Percentiles rank a stretch among this genome's conserved stretches.
Evolutionary conservation across 2,329 filamentous ascomycete species (phyloP).

Genomic region (Trichophyton benhamiae): DNA sequence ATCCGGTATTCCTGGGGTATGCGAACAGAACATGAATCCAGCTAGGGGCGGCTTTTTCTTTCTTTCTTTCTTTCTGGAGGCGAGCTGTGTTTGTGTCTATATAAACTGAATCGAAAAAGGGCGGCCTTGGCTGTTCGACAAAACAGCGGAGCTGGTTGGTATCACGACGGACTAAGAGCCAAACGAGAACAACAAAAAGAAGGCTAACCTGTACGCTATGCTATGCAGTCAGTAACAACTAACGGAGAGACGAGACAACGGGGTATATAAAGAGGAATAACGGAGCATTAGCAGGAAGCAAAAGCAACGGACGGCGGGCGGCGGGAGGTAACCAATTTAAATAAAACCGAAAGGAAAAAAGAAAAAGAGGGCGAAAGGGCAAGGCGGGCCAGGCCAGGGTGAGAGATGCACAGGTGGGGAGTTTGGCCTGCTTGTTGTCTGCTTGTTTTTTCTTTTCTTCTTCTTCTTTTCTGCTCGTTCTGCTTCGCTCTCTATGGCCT

Average conservation of each 20-base stretch:
- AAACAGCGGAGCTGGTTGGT: neutral
- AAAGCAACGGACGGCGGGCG: neutral
- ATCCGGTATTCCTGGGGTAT: neutral
- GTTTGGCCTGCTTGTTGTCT: neutral
- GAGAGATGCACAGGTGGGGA: slow-evolving; percentile 5
- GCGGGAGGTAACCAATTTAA: slow-evolving; percentile 3
- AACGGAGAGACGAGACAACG: neutral
- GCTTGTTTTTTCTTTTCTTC: neutral
- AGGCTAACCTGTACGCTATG: neutral
- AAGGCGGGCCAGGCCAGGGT: slow-evolving; percentile 1
- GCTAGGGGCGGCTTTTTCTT: neutral
- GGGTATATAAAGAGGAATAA: neutral
- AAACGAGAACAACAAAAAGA: neutral
- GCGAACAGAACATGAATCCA: neutral
- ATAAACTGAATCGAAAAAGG: neutral
- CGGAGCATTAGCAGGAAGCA: neutral
- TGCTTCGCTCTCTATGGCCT: too few species aligned
- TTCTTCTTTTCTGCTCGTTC: neutral
- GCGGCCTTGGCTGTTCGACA: slow-evolving; percentile 1
- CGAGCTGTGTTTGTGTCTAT: neutral
- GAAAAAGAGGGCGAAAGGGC: neutral
- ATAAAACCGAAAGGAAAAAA: neutral
- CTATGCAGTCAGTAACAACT: neutral
- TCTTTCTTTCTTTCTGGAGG: too few species aligned
- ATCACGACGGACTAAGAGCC: neutral